phyloP scores from a whole-genome alignment of 495 filamentous ascomycete species.

The Aspergillus ellipticus region DNA sequence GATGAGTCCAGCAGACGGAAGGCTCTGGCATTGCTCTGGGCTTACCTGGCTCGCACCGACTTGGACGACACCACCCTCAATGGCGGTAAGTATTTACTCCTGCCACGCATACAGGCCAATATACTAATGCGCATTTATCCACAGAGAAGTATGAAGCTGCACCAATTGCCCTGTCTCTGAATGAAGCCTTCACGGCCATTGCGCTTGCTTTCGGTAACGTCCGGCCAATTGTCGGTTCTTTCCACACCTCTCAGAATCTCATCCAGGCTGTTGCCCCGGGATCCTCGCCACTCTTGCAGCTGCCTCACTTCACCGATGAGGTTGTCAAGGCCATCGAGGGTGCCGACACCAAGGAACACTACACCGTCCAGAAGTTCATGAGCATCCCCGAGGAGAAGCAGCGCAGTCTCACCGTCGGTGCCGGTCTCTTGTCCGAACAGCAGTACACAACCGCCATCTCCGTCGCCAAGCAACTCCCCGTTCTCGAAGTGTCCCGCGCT shows the following conservation, averaged over 20 bases:
- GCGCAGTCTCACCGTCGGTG: conserved; percentile 61
- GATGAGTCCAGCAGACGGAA: conserved; percentile 75
- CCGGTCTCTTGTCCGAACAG: conserved; percentile 65
- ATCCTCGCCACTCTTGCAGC: conserved; percentile 83
- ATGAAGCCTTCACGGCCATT: conserved; percentile 82
- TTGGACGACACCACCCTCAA: conserved; percentile 67
- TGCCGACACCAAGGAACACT: conserved; percentile 64
- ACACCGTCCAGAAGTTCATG: conserved; percentile 86
- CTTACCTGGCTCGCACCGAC: conserved; percentile 84
- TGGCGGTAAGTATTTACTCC: conserved; percentile 58
- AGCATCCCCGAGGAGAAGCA: conserved; percentile 68
- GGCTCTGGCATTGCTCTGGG: conserved; percentile 87
- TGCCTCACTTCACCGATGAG: conserved; percentile 78
- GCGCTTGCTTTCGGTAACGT: conserved; percentile 83
- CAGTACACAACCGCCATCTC: conserved; percentile 72
- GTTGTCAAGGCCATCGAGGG: conserved; percentile 75
- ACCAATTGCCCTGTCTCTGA: conserved; percentile 78
- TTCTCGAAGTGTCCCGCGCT: conserved; percentile 80
- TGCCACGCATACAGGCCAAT: not conserved
- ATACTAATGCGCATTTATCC: conserved; percentile 8
- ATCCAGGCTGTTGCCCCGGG: conserved; percentile 85
- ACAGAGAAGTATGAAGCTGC: conserved; percentile 72
- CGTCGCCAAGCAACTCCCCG: conserved; percentile 78
- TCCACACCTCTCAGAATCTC: conserved; percentile 73
- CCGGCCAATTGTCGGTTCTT: conserved; percentile 75